Base-by-base conservation (phyloP, 2,329 filamentous ascomycete species). In the Fusarium pseudonygamai region DNA sequence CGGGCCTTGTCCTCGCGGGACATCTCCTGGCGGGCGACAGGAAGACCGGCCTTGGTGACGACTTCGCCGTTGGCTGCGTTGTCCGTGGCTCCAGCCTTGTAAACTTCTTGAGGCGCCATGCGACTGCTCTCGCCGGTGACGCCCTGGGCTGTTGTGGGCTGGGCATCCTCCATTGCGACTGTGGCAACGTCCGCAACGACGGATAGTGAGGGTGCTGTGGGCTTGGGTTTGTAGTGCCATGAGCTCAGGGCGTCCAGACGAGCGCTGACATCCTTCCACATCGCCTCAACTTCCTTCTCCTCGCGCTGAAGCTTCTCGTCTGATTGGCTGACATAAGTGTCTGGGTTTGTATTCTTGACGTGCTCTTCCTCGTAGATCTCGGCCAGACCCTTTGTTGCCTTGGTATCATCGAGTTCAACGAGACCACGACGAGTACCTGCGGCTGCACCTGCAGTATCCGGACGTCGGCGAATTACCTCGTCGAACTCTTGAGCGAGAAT, bases 281-380 rank as follows among this genome's bases (percentile, higher is more conserved):
- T 85, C 36, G 86, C 87, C 77, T 92, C 91, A 60, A 98, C 93
- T 80, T 97, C 95, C 66, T 89, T 88, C 82, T 98, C 94, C 78
- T 97, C 93, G 70, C 92, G 92, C 74, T 90, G 90, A 30, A 94
- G 84, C 83, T 95, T 96, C 83, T 96, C 94, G 78, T 97, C 93
- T 39, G 92, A 90, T 75, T 92, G 90, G 81, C 94, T 94, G 68
- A 96, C 89, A 79, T 94, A 97, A 40, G 89, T 92, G 72, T 90
- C 90, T 7, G 94, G 93, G 81, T 98, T 93, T 5, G 89, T 89
- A 60, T 89, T 87, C 79, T 93, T 92, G 71, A 96, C 86, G 82
- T 97, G 94, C 75, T 98, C 95, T 79, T 96, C 93, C 83, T 98
- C 96, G 84, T 98, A 99, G 57, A 97, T 87, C 78, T 98, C 95